These are phyloP conservation scores for Geotrichum restrictum DNA, from an alignment of 1,139 yeast species.

Conservation along the genomic window DNA sequence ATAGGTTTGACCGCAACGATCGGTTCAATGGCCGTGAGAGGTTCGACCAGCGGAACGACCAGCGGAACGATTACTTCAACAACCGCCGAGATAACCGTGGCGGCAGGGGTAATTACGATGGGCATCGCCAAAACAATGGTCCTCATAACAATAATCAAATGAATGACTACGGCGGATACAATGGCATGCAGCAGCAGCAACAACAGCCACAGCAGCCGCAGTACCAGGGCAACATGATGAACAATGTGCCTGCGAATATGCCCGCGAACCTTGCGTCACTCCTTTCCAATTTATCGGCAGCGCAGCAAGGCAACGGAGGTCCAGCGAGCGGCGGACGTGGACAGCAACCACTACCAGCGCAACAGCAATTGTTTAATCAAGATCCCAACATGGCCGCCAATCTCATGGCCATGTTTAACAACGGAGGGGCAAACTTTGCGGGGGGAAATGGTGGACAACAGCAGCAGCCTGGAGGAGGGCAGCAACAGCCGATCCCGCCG, in stretches of 20 bases:
- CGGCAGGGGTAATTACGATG: background rate
- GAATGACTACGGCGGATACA: constrained; percentile 12
- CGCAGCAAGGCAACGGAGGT: constrained; percentile 10
- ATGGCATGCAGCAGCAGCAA: constrained; percentile 20
- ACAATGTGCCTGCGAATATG: constrained; percentile 5
- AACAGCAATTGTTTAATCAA: constrained; percentile 12
- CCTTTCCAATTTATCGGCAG: constrained; percentile 15
- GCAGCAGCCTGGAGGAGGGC: background rate
- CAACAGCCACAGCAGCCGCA: background rate
- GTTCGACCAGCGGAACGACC: constrained; percentile 1
- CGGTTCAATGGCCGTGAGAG: constrained; percentile 1
- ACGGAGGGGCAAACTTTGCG: background rate
- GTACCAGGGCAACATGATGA: background rate
- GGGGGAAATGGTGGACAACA: background rate
- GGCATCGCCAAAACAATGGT: background rate
- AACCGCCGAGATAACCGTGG: constrained; percentile 10
- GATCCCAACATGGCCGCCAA: constrained; percentile 21
- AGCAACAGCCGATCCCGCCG: background rate
- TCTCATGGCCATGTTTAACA: constrained; percentile 19
- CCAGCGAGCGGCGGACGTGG: constrained; percentile 3
- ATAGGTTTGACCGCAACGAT: constrained; percentile 12
- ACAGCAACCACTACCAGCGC: background rate
- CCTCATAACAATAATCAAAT: constrained; percentile 4
- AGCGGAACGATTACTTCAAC: background rate
- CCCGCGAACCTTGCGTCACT: constrained; percentile 19